A percentile compares a stretch with the other conserved stretches of the same genome.
Conservation (phyloP, 768 basidiomycete species). For the Tricholoma matsutake region DNA sequence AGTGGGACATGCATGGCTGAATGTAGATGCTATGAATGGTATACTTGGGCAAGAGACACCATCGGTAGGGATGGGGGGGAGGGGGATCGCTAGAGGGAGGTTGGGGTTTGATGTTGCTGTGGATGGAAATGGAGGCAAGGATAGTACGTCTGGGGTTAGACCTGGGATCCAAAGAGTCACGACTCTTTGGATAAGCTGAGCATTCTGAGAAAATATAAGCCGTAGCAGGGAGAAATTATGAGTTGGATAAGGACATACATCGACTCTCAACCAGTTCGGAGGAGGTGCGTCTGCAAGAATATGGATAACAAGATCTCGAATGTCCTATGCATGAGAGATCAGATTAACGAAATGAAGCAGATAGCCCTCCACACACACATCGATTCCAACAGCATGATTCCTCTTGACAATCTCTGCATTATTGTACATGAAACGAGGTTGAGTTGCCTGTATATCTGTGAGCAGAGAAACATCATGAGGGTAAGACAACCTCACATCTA, state of each 20-base stretch:
- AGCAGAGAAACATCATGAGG: constrained; percentile 4
- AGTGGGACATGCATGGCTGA: constrained; percentile 92
- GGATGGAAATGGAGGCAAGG: constrained; percentile 68
- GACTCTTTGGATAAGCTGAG: constrained; percentile 69
- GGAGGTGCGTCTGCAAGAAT: constrained; percentile 80
- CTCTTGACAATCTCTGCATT: constrained; percentile 72
- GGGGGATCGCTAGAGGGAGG: constrained; percentile 41
- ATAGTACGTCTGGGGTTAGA: constrained; percentile 69
- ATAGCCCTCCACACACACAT: constrained; percentile 46
- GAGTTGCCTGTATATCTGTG: constrained; percentile 36
- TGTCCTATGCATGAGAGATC: constrained; percentile 51
- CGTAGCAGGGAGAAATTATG: constrained; percentile 1
- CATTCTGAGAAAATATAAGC: constrained; percentile 49
- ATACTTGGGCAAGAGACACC: constrained; percentile 34
- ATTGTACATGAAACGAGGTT: constrained; percentile 79
- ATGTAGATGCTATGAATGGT: constrained; percentile 73
- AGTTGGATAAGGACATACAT: constrained; percentile 46
- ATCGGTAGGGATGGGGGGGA: constrained; percentile 25
- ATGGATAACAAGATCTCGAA: constrained; percentile 84
- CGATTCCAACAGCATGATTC: constrained; percentile 74
- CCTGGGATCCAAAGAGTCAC: constrained; percentile 86
- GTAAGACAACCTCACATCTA: constrained; percentile 51
- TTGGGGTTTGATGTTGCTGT: constrained; percentile 56
- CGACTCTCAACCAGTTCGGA: constrained; percentile 81
- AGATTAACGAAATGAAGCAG: not conserved